phyloP scores from a whole-genome alignment of 306 rosid genomes.

The Vicia sativa region DNA sequence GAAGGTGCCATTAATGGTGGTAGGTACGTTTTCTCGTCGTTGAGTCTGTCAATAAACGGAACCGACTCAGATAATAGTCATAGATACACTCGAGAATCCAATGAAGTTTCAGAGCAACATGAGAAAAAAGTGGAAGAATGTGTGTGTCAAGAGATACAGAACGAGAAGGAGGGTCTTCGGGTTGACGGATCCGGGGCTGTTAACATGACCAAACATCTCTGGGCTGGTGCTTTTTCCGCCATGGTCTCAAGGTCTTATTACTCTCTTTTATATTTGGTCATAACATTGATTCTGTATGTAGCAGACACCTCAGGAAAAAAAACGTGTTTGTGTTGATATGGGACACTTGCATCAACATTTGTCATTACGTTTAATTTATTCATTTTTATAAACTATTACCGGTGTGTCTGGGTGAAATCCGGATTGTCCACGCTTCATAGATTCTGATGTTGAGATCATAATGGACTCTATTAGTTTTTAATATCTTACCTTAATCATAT shows the following conservation, averaged over 20 bases:
- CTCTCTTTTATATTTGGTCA: background rate
- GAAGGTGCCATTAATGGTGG: background rate
- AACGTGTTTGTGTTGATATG: no score
- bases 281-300: background rate
- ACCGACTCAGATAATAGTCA: slow-evolving; percentile 49
- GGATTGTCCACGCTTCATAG: no score
- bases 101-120: slow-evolving; percentile 46
- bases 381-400: no score
- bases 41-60: slow-evolving; percentile 71
- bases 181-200: slow-evolving; percentile 60
- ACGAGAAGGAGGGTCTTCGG: slow-evolving; percentile 45
- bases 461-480: no score
- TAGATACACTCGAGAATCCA: slow-evolving; percentile 53
- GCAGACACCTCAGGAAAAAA: no score
- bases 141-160: slow-evolving; percentile 40
- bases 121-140: slow-evolving; percentile 46
- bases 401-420: no score
- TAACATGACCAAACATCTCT: slow-evolving; percentile 81
- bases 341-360: no score
- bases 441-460: no score
- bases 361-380: no score
- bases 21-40: slow-evolving; percentile 56
- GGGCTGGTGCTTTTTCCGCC: slow-evolving; percentile 94
- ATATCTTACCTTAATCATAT: no score
- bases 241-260: slow-evolving; percentile 85